These are phyloP conservation scores for Funneliformis geosporum DNA, from an alignment of 192 early-diverging fungal species.

Conservation along the genomic window DNA sequence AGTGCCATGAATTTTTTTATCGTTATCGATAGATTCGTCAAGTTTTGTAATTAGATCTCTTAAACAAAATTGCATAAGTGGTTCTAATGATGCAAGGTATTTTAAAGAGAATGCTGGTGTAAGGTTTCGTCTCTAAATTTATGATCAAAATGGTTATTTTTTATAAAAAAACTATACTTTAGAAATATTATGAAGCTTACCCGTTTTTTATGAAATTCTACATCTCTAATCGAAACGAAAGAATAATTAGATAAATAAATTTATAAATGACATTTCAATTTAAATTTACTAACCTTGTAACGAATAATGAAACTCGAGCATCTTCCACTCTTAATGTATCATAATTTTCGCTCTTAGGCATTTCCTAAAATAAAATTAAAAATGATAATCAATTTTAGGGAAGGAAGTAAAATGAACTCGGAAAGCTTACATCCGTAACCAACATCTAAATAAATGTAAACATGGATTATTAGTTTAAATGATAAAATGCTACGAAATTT, in stretches of 20 bases:
- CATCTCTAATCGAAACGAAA: background rate
- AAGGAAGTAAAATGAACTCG: too few species aligned
- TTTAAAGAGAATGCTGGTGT: slow-evolving; percentile 60
- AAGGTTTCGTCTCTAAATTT: slow-evolving; percentile 48
- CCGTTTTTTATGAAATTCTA: slow-evolving; percentile 15
- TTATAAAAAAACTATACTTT: background rate
- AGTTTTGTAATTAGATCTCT: slow-evolving; percentile 39
- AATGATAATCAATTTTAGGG: too few species aligned
- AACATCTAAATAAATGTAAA: too few species aligned
- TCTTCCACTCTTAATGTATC: too few species aligned
- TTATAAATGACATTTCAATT: too few species aligned
- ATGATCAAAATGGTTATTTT: background rate
- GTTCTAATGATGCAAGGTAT: slow-evolving; percentile 50
- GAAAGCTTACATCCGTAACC: too few species aligned
- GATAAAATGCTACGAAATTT: too few species aligned
- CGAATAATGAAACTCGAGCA: too few species aligned
- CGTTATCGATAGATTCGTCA: slow-evolving; percentile 31
- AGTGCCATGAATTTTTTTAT: background rate
- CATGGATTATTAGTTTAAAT: too few species aligned
- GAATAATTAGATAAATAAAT: background rate
- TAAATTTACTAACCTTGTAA: too few species aligned
- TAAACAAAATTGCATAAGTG: slow-evolving; percentile 39
- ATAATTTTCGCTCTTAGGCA: too few species aligned
- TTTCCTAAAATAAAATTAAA: too few species aligned
- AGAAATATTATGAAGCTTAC: background rate